phyloP scores from a whole-genome alignment of 1,284 basidiomycete species.

The Cryptococcus wingfieldii region DNA sequence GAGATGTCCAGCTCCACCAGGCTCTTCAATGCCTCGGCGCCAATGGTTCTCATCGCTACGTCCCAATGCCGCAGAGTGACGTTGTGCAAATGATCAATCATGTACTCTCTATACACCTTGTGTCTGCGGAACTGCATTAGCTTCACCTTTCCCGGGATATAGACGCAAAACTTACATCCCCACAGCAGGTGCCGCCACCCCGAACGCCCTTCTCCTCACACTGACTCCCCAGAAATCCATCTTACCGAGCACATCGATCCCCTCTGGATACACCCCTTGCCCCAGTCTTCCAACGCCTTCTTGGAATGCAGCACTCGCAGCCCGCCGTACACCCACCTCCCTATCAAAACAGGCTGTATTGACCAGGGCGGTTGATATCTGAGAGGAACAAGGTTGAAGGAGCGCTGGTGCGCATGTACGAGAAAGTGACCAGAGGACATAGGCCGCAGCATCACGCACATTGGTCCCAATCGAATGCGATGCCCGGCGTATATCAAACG shows the following conservation, averaged over 20 bases:
- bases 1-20: slow-evolving; percentile 58
- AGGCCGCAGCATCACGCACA: slow-evolving; percentile 90
- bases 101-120: slow-evolving; percentile 62
- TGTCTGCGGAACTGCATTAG: slow-evolving; percentile 35
- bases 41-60: slow-evolving; percentile 68
- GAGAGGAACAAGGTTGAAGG: slow-evolving; percentile 61
- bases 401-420: slow-evolving; percentile 63
- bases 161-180: slow-evolving; percentile 60
- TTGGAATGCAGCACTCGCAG: slow-evolving; percentile 96
- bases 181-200: slow-evolving; percentile 76
- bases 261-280: slow-evolving; percentile 82
- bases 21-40: slow-evolving; percentile 67
- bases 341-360: slow-evolving; percentile 83
- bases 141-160: slow-evolving; percentile 51
- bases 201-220: slow-evolving; percentile 75
- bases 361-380: slow-evolving; percentile 67
- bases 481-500: slow-evolving; percentile 87
- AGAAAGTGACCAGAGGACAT: slow-evolving; percentile 91
- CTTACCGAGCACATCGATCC: slow-evolving; percentile 84
- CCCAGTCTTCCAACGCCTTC: slow-evolving; percentile 90
- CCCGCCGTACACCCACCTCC: slow-evolving; percentile 90
- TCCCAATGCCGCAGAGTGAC: slow-evolving; percentile 90
- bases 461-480: slow-evolving; percentile 89
- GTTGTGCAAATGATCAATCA: slow-evolving; percentile 71
- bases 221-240: slow-evolving; percentile 95